A percentile compares a stretch with the other conserved stretches of the same genome.
These are phyloP conservation scores for Coffea eugenioides DNA, from an alignment of 257 asterid species.

Conservation along the genomic window DNA sequence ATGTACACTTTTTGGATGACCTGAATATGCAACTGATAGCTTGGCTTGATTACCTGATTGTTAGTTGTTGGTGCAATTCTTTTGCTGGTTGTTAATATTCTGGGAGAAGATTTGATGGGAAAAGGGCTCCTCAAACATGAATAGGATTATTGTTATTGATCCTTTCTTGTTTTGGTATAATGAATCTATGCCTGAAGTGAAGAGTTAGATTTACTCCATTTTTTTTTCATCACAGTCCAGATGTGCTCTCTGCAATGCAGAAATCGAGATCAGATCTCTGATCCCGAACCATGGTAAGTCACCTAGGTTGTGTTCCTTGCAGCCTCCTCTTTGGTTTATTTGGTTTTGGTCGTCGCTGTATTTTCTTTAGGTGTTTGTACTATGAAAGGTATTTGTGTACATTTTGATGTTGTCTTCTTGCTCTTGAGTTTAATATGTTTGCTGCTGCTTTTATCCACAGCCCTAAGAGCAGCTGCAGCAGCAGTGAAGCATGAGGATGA, in stretches of 20 bases:
- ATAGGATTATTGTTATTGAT: too few relatives aligned
- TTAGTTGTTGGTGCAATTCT: background rate
- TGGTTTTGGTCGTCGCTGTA: background rate
- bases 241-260: slow-evolving; percentile 79
- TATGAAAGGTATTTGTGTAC: background rate
- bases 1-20: background rate
- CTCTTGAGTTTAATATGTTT: background rate
- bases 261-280: slow-evolving; percentile 65
- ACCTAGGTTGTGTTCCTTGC: slow-evolving; percentile 4
- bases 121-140: background rate
- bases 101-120: background rate
- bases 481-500: slow-evolving; percentile 97
- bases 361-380: background rate
- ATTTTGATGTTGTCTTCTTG: background rate
- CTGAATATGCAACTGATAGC: background rate
- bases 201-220: slow-evolving; percentile 18
- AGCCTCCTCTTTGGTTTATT: background rate
- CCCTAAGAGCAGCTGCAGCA: slow-evolving; percentile 87
- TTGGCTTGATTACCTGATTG: background rate
- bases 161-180: background rate
- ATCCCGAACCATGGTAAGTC: slow-evolving; percentile 81
- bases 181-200: background rate
- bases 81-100: background rate
- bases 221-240: slow-evolving; percentile 61
- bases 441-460: slow-evolving; percentile 39